Evolutionary conservation across 2,329 filamentous ascomycete genomes (phyloP).

Genomic region (Hypoxylon sp.): DNA sequence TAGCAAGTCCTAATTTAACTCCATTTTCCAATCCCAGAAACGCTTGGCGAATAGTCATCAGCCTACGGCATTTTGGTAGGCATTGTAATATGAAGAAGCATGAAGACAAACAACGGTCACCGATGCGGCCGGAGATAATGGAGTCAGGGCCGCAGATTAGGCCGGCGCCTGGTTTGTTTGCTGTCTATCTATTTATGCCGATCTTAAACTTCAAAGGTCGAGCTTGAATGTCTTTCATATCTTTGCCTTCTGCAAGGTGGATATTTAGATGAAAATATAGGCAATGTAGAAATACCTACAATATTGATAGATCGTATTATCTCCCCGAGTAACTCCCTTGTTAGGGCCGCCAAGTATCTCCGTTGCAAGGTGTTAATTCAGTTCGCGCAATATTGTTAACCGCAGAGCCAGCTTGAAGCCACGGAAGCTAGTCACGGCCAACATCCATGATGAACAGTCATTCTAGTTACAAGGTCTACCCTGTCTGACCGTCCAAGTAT

Average conservation of each 20-base stretch:
- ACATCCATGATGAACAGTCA: neutral
- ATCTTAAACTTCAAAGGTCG: neutral
- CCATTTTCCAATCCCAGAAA: neutral
- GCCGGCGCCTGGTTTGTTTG: slow-evolving; percentile 27
- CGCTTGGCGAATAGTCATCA: slow-evolving; percentile 4
- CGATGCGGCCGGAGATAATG: slow-evolving; percentile 30
- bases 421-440: neutral
- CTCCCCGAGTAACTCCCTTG: neutral
- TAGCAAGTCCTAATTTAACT: slow-evolving; percentile 10
- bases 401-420: slow-evolving; percentile 7
- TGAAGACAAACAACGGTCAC: slow-evolving; percentile 32
- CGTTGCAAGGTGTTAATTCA: slow-evolving; percentile 11
- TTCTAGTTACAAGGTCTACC: slow-evolving; percentile 5
- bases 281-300: neutral
- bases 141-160: slow-evolving; percentile 16
- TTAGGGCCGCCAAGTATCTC: neutral
- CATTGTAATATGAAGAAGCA: slow-evolving; percentile 14
- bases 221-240: neutral
- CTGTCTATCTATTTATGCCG: slow-evolving; percentile 13
- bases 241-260: neutral
- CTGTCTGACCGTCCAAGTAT: neutral
- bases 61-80: slow-evolving; percentile 13
- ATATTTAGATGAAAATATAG: neutral
- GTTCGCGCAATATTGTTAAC: slow-evolving; percentile 6
- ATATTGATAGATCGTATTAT: slow-evolving; percentile 11